Base-by-base conservation (phyloP, 768 basidiomycete species). In the Agaricus subrufescens region DNA sequence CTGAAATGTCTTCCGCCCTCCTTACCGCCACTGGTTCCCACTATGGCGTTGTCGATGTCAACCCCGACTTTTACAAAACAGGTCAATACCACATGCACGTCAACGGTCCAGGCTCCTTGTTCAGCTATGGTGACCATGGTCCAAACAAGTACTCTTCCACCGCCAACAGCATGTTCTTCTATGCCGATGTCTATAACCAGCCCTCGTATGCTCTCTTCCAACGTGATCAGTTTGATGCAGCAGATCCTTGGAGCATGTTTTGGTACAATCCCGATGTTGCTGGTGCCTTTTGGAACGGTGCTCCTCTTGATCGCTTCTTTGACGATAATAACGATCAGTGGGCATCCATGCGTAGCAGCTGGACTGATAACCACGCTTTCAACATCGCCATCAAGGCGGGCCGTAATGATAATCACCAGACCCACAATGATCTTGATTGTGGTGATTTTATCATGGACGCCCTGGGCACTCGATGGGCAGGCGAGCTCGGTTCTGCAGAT, bases 391-490 rank as follows among this genome's bases (percentile, higher is more conserved):
- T 93, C 70, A 98, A 98, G 75, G 89, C 89, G 3, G 93, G 96
- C 30, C 80, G 75, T 52, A 76, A 86, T 60, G 81, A 85, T 62
- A 83, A 83, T 25, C 94, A 95, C 69, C 94, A 98, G 74, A 94
- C 93, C 0, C 95, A 97, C 71, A 93, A 93, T 63, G 94, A 98
- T 66, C 81, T 98, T 58, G 97, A 99, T 67, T 82, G 79, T 50
- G 97, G 97, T 60, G 93, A 95, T 72, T 99, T 98, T 64, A 94
- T 98, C 40, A 69, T 98, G 31, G 97, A 99, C 67, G 94, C 94
- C 10, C 75, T 96, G 63, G 95, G 96, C 52, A 82, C 86, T 27
- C 89, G 95, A 47, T 99, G 91, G 92, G 91, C 91, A 49, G 96
- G 97, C 57, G 96, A 98, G 64, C 82, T 94, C 46, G 96, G 97